Evolutionary conservation across 306 rosid species (phyloP).

Genomic region (Alnus rubra): DNA sequence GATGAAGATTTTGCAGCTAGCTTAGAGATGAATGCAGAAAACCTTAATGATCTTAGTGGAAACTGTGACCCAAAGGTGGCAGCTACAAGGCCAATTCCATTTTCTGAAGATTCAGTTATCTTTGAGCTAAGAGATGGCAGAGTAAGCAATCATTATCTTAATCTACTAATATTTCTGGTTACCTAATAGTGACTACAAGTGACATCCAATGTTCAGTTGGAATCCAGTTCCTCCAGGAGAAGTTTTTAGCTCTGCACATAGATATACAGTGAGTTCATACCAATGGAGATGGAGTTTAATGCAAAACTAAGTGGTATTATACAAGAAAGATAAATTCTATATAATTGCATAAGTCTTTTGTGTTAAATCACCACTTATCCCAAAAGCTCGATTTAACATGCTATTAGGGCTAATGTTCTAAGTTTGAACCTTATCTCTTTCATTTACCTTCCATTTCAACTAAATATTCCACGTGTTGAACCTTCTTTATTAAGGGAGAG

Average conservation of each 20-base stretch:
- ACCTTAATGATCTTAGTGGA: constrained; percentile 21
- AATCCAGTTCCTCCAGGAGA: background rate
- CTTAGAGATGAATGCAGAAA: constrained; percentile 34
- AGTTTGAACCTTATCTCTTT: too few relatives aligned
- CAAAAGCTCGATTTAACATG: too few relatives aligned
- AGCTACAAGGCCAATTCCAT: constrained; percentile 75
- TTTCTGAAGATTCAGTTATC: constrained; percentile 67
- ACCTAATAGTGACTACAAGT: constrained; percentile 1
- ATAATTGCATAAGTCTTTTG: background rate
- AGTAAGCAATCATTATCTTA: constrained; percentile 49
- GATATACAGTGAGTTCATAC: background rate
- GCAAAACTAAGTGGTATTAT: background rate
- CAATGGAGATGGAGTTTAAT: background rate
- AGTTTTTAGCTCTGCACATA: background rate
- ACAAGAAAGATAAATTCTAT: background rate
- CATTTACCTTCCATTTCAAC: too few relatives aligned
- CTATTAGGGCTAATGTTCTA: too few relatives aligned
- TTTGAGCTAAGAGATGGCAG: constrained; percentile 91
- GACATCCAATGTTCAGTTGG: background rate
- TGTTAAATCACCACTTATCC: too few relatives aligned
- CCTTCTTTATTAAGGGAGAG: too few relatives aligned
- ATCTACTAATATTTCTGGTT: constrained; percentile 18
- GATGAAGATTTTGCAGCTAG: constrained; percentile 40
- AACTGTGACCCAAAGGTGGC: constrained; percentile 82
- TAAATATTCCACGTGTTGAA: too few relatives aligned